Percentiles rank a stretch among this genome's conserved stretches.
Conservation (phyloP, 2,329 filamentous ascomycete genomes). For the Cordyceps farinosa region DNA sequence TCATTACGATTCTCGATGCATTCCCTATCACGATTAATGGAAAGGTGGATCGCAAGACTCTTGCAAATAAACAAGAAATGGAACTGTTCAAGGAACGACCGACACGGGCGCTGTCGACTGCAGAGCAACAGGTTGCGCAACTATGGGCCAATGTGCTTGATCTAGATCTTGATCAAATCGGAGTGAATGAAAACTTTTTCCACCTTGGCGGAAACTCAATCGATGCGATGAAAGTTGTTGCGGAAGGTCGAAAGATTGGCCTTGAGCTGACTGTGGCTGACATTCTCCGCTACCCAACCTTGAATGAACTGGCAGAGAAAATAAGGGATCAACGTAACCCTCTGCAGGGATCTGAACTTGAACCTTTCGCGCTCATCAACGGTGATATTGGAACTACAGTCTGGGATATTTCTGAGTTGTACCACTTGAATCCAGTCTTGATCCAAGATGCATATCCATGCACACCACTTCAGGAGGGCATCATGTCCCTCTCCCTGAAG, state of each 20-base stretch:
- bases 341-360: neutral
- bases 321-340: no score
- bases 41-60: neutral
- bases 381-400: neutral
- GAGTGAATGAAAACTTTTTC: neutral
- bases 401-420: no score
- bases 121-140: neutral
- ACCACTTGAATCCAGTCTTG: neutral
- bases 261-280: neutral
- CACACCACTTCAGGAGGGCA: neutral
- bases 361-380: neutral
- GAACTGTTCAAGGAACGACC: neutral
- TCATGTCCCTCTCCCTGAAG: neutral
- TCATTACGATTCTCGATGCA: neutral
- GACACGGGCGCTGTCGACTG: neutral
- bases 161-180: neutral
- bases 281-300: neutral
- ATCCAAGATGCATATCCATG: neutral
- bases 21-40: neutral
- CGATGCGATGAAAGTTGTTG: neutral
- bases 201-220: neutral
- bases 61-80: neutral
- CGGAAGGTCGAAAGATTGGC: neutral
- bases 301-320: neutral
- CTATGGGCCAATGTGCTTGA: conserved; percentile 11